Percentiles rank a stretch among this genome's conserved stretches.
phyloP scores from a whole-genome alignment of 2,329 filamentous ascomycete genomes.

The Huntiella omanensis region DNA sequence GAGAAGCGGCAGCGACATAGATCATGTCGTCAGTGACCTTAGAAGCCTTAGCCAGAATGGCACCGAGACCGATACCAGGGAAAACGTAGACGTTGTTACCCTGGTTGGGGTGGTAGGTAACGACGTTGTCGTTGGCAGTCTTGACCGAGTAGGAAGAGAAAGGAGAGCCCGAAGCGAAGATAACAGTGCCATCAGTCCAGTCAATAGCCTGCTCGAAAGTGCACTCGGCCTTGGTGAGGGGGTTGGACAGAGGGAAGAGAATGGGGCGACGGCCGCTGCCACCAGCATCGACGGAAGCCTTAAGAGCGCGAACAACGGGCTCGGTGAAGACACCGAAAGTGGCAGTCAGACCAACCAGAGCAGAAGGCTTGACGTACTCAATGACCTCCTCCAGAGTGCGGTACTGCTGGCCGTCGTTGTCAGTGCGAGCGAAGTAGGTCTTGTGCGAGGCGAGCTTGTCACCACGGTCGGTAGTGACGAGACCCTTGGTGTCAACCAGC shows the following conservation, averaged over 20 bases:
- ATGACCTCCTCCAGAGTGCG: conserved; percentile 77
- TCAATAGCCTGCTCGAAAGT: conserved; percentile 78
- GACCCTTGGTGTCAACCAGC: conserved; percentile 91
- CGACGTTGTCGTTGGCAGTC: conserved; percentile 34
- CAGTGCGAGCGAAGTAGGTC: conserved; percentile 47
- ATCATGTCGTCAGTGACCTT: conserved; percentile 90
- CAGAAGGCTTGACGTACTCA: conserved; percentile 85
- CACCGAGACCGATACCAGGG: conserved; percentile 83
- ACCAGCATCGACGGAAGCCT: conserved; percentile 42
- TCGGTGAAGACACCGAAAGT: conserved; percentile 91
- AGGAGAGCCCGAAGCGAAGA: conserved; percentile 91
- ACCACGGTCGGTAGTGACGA: conserved; percentile 82
- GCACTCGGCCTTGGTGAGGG: conserved; percentile 90
- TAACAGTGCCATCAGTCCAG: conserved; percentile 74
- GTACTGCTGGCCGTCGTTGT: conserved; percentile 51
- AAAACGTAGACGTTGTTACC: conserved; percentile 89
- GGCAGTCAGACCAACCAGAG: conserved; percentile 83
- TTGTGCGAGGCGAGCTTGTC: conserved; percentile 88
- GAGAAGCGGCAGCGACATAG: conserved; percentile 72
- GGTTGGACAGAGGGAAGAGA: conserved; percentile 93
- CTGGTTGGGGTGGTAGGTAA: conserved; percentile 60
- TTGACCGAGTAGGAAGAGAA: conserved; percentile 58
- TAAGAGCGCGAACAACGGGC: conserved; percentile 54
- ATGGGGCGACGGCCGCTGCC: conserved; percentile 62
- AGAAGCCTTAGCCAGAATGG: conserved; percentile 76